Base-by-base conservation (phyloP, 148 eudicot genomes). In the Rhododendron simsii region DNA sequence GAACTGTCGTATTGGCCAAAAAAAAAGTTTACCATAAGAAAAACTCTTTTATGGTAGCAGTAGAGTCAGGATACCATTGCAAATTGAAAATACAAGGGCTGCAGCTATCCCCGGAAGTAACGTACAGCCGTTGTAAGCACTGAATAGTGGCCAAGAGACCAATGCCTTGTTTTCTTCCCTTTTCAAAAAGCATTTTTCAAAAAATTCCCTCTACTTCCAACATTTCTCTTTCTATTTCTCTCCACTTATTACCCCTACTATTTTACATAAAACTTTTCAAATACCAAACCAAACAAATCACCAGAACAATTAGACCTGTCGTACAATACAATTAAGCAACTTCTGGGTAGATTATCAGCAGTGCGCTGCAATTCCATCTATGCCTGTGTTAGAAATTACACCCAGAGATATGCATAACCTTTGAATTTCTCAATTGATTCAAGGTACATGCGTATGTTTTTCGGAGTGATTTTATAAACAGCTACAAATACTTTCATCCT, bases 381-480 rank as follows among this genome's bases (percentile, higher is more conserved):
- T 51, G 33, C 81, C 82, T 30, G 51, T 30, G 83, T 80, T 16
- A 80, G 51, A 41, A 82, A 82, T 39, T 59, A 39, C 74, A 59
- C 73, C 74, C 53, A 39, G 45, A 61, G 33, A 26, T 82, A n/a
- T 4, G 11, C 12, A 50, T 50, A 14, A 50, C 83, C 37, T 16
- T 23, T 44, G 23, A 39, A 23, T 83, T 33, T 5, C 26, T 18
- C 0, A 9, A 11, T 83, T 20, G n/a, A 33, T 20, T 44, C 8
- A 14, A 9, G 33, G 11, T 75, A 3, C 10, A 37, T 1, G 30
- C 7, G 15, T 15, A 23, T 67, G 8, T 28, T 4, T 83, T 26
- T 4, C 8, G 71, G 20, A 28, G 2, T 83, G 44, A 30, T 44
- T 16, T 47, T n/a, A 63, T 65, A 2, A 61, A 7, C 33, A 41